Evolutionary conservation across 2,329 filamentous ascomycete genomes (phyloP), one percentile per base, ranked within the genome.

Genomic region (Aureobasidium melanogenum): DNA sequence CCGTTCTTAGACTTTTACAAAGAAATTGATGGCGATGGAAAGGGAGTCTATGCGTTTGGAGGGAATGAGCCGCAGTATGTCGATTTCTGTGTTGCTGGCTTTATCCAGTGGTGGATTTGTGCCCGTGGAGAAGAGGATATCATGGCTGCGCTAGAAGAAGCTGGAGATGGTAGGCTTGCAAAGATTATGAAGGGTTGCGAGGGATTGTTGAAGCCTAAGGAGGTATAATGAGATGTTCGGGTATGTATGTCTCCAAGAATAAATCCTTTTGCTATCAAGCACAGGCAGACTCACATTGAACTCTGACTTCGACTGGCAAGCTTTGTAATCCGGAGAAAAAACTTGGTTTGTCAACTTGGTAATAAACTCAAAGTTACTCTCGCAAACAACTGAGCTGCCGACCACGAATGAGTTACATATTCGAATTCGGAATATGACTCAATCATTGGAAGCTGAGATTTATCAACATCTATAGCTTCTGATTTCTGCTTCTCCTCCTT

Each of bases 151-250:
- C 34, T 62, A 38, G 47, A 56, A 26, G 55, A 28, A 22, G 50
- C 46, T 30, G 61, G 47, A 34, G 63, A 44, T 43, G 56, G 60
- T 12, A 38, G 62, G 24, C 48, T 64, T 30, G 50, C 28, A 14
- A 54, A 52, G 15, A 43, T 63, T 19, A 34, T 39, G 22, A 12
- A 28, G 22, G 32, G 30, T 3, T 61, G 59, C 30, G 22, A 30
- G 28, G 1, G 8, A 2, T 19, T 36, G 28, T 19, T n/a, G 28
- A 48, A 32, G 15, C 46, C 46, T 22, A 19, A 17, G n/a, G 28
- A 32, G 10, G 28, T 19, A 19, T 19, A 5, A 15, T 17, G 4
- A 6, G 28, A 3, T 15, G 2, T 3, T 0, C 15, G 9, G 28
- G 44, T 47, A 19, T 46, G 24, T 24, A 39, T 24, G 12, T 28